Percentiles rank a stretch among this genome's conserved stretches.
Conservation (phyloP, 1,284 basidiomycete species). For the Austropuccinia psidii region DNA sequence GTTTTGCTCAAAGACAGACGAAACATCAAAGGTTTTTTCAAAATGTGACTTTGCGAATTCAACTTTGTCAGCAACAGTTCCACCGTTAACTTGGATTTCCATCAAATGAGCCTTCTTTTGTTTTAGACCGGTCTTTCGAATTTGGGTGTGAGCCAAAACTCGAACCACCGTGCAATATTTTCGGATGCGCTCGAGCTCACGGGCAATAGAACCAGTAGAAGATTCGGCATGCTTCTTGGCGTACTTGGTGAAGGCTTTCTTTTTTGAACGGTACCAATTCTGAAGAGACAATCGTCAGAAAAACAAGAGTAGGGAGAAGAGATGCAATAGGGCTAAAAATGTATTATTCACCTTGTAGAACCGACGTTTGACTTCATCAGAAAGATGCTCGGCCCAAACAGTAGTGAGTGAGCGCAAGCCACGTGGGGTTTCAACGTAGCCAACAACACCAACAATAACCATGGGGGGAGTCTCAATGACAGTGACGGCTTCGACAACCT, state of each 20-base stretch:
- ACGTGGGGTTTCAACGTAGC: conserved; percentile 99
- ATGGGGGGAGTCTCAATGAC: conserved; percentile 96
- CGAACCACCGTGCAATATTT: conserved; percentile 99
- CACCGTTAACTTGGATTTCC: conserved; percentile 99
- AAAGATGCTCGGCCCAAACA: conserved; percentile 61
- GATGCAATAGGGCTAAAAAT: too few relatives aligned
- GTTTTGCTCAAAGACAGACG: conserved; percentile 86
- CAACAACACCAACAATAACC: conserved; percentile 96
- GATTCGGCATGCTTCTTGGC: conserved; percentile 78
- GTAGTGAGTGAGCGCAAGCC: conserved; percentile 78
- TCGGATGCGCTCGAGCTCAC: conserved; percentile 98
- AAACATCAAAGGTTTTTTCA: conserved; percentile 89
- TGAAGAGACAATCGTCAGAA: conserved; percentile 22
- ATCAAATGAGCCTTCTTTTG: conserved; percentile 99
- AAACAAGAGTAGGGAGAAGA: not conserved
- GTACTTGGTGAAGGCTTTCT: conserved; percentile 91
- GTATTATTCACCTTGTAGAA: conserved; percentile 69
- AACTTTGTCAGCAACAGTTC: conserved; percentile 93
- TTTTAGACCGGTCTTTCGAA: conserved; percentile 85
- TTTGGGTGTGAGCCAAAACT: conserved; percentile 97
- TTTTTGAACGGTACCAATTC: conserved; percentile 99
- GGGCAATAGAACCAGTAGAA: conserved; percentile 73
- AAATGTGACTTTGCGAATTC: conserved; percentile 91
- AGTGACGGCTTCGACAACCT: conserved; percentile 96
- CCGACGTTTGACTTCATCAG: conserved; percentile 85